These are phyloP conservation scores for Cucumis melo DNA, from an alignment of 306 rosid species.

Conservation along the genomic window DNA sequence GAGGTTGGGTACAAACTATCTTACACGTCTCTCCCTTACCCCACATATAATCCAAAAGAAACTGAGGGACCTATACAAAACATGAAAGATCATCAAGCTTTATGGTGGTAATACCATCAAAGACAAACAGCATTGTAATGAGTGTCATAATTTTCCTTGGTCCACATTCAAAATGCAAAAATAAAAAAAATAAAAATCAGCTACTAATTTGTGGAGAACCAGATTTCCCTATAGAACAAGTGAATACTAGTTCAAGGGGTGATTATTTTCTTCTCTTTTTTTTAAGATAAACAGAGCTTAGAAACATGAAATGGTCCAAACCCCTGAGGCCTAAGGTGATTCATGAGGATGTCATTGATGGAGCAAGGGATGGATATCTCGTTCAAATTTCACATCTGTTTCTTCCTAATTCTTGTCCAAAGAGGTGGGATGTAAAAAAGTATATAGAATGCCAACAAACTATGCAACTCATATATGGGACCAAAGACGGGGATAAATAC, in stretches of 20 bases:
- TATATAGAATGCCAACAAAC: background rate
- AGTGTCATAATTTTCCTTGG: background rate
- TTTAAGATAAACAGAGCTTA: background rate
- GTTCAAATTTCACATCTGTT: background rate
- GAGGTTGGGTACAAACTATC: conserved; percentile 89
- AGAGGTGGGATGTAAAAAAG: background rate
- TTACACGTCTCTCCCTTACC: conserved; percentile 73
- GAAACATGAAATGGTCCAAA: background rate
- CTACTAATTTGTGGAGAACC: background rate
- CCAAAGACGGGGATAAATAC: background rate
- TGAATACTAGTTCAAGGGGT: background rate
- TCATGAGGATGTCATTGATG: background rate
- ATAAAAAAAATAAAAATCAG: too few species aligned
- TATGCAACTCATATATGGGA: background rate
- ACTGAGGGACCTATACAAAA: conserved; percentile 73
- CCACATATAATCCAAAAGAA: conserved; percentile 80
- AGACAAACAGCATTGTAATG: background rate
- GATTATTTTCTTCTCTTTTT: background rate
- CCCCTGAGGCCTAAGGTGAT: background rate
- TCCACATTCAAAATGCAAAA: background rate
- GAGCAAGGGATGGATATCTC: background rate
- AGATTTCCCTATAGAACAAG: background rate
- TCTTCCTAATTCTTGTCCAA: background rate
- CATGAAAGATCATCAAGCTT: background rate
- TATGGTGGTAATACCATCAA: background rate